Evolutionary conservation across 352 stramenopile genomes (phyloP), one percentile per base, ranked within the genome.

Genomic region (Phytophthora quininea): DNA sequence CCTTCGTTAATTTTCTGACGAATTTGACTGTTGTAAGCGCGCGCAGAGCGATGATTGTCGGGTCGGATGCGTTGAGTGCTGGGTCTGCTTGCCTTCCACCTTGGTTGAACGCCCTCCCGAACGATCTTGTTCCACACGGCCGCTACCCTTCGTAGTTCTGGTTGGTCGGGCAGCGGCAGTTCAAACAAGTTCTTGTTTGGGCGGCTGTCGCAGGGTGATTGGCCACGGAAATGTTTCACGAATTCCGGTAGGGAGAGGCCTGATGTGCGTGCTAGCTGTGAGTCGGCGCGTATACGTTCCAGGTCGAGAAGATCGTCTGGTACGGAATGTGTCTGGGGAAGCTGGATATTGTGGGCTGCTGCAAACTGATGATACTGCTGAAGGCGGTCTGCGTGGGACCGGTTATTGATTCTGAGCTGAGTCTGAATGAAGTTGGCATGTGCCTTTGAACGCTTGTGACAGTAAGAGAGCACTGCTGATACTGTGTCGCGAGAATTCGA

Each of bases 141-240:
- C 1, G 27, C 48, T 3, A 53, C 5, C 0, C 24, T 4, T 3
- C 15, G 50, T 3, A 59, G 14, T 0, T 10, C 3, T 1, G 40
- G 15, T 15, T 59, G 40, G 3, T 12, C 3, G 14, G 49, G 40
- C 0, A 42, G n/a, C 12, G 29, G 45, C 0, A 58, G 27, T 11
- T 68, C 46, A n/a, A 62, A 58, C 2, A 68, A 30, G 33, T 62
- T 37, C 29, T 68, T 68, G 29, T 62, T 68, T 2, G 61, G 53
- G 15, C 46, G 42, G 1, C 35, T 3, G 45, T 62, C 53, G 2
- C 3, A 1, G 0, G 15, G 8, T 40, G 30, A 40, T 32, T 68
- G 52, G 35, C 31, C 24, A 5, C 61, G 35, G 43, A 46, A 68
- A 0, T 57, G 5, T 19, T 43, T 24, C 3, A 62, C 53, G 10